These are phyloP conservation scores for Ceratocystis cacaofunesta DNA, from an alignment of 2,329 filamentous ascomycete species.

Conservation along the genomic window DNA sequence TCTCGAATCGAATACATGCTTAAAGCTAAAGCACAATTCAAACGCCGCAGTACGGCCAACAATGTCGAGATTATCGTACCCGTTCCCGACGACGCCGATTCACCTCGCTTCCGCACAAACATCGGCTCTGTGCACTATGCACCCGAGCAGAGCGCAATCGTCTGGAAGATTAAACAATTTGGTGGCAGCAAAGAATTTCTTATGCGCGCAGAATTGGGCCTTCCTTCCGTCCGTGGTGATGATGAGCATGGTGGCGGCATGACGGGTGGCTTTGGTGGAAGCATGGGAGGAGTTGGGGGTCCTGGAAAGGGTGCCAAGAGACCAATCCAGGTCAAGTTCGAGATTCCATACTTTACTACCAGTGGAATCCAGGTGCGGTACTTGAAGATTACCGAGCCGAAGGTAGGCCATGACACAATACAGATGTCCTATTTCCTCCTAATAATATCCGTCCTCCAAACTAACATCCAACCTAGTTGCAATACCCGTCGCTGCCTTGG, in stretches of 20 bases:
- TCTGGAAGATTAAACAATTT: constrained; percentile 99
- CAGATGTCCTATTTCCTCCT: constrained; percentile 2
- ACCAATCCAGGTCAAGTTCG: constrained; percentile 97
- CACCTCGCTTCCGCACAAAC: constrained; percentile 90
- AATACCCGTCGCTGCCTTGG: constrained; percentile 97
- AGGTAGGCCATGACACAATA: constrained; percentile 46
- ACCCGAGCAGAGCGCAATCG: constrained; percentile 89
- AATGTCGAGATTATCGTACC: constrained; percentile 97
- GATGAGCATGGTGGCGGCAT: constrained; percentile 93
- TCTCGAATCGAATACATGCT: constrained; percentile 98
- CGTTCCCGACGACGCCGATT: constrained; percentile 92
- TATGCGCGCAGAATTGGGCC: constrained; percentile 89
- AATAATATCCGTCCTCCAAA: neutral
- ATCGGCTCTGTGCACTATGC: constrained; percentile 96
- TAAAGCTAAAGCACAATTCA: constrained; percentile 96
- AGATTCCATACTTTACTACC: constrained; percentile 99
- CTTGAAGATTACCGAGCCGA: constrained; percentile 97
- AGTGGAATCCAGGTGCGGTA: constrained; percentile 97
- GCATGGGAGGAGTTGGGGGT: constrained; percentile 79
- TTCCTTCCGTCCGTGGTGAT: constrained; percentile 87
- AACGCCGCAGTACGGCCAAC: constrained; percentile 91
- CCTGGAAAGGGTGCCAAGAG: constrained; percentile 72
- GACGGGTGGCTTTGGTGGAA: constrained; percentile 93
- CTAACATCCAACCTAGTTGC: constrained; percentile 43
- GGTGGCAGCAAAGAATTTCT: constrained; percentile 96